phyloP scores from a whole-genome alignment of 2,329 filamentous ascomycete genomes.

The Ophiostoma sp. region DNA sequence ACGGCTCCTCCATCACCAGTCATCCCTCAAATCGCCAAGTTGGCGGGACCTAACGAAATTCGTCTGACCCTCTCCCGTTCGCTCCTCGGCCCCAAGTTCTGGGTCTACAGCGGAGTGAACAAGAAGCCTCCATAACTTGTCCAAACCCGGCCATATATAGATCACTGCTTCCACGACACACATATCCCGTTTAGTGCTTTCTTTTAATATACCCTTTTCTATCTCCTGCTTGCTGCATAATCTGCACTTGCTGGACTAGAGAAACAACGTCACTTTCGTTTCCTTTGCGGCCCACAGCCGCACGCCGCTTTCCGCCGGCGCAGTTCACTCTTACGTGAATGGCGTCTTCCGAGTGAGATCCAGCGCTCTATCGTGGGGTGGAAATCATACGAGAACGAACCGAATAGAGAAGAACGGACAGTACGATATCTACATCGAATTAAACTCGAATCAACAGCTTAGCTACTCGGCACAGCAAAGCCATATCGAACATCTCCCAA shows the following conservation, averaged over 20 bases:
- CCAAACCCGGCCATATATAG: slow-evolving; percentile 9
- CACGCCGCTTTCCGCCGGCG: slow-evolving; percentile 29
- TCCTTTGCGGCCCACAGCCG: slow-evolving; percentile 26
- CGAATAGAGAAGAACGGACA: slow-evolving; percentile 1
- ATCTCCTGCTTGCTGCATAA: slow-evolving; percentile 19
- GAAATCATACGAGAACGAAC: slow-evolving; percentile 18
- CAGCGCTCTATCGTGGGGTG: slow-evolving; percentile 26
- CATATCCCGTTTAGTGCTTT: slow-evolving; percentile 12
- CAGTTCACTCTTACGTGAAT: slow-evolving; percentile 26
- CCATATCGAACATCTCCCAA: slow-evolving; percentile 3
- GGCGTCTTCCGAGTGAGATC: slow-evolving; percentile 27
- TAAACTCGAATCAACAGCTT: not conserved
- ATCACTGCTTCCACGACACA: slow-evolving; percentile 13
- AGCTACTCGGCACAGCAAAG: not conserved
- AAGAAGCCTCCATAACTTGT: slow-evolving; percentile 94
- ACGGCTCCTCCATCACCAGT: slow-evolving; percentile 14
- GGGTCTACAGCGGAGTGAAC: slow-evolving; percentile 95
- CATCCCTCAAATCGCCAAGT: slow-evolving; percentile 32
- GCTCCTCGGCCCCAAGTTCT: slow-evolving; percentile 85
- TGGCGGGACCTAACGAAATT: slow-evolving; percentile 46
- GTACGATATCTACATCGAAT: slow-evolving; percentile 1
- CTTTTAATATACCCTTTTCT: slow-evolving; percentile 15
- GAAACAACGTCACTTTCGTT: slow-evolving; percentile 20
- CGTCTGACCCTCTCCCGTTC: slow-evolving; percentile 73
- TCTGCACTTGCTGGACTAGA: slow-evolving; percentile 17